These are phyloP conservation scores for Copromyces sp. DNA, from an alignment of 495 filamentous ascomycete species.

Conservation along the genomic window DNA sequence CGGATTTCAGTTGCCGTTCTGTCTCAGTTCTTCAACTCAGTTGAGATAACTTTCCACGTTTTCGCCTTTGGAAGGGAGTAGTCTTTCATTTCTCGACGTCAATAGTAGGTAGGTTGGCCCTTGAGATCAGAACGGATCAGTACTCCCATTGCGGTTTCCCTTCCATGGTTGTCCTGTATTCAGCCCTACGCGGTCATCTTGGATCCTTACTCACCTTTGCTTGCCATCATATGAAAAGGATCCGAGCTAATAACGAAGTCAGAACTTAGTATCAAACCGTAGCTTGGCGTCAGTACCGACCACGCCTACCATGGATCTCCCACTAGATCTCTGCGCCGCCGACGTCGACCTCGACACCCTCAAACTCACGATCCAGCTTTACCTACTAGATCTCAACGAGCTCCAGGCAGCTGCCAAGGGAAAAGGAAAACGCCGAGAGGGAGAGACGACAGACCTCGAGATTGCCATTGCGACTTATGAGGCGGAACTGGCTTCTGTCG, in stretches of 20 bases:
- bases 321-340: neutral
- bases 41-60: too few species aligned
- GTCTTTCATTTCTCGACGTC: neutral
- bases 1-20: neutral
- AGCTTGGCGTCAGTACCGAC: neutral
- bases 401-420: neutral
- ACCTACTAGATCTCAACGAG: conserved; percentile 22
- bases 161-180: too few species aligned
- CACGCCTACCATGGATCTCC: neutral
- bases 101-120: too few species aligned
- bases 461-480: conserved; percentile 18
- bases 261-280: neutral
- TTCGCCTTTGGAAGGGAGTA: neutral
- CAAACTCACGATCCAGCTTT: conserved; percentile 16
- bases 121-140: too few species aligned
- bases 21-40: neutral
- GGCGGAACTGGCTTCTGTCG: conserved; percentile 17
- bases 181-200: too few species aligned
- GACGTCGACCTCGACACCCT: neutral
- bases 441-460: conserved; percentile 15
- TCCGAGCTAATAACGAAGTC: neutral
- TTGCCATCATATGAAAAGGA: neutral
- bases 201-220: too few species aligned
- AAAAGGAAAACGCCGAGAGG: conserved; percentile 25
- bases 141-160: too few species aligned